Base-by-base conservation (phyloP, 805 yeast species). In the Danielia oregonensis region DNA sequence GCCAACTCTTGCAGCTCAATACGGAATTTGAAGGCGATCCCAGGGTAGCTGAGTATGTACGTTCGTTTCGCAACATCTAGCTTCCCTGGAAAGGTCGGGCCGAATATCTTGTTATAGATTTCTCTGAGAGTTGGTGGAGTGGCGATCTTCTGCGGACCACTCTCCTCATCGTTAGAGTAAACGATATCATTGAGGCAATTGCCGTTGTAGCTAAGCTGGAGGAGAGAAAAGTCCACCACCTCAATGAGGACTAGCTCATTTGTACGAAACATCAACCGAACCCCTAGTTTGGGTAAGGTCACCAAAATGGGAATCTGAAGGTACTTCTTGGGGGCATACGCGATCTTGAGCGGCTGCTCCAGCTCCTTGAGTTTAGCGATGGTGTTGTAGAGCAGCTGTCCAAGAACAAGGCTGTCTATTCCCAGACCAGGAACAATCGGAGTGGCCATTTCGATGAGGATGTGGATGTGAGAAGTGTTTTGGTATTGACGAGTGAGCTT, bases 41-140 rank as follows among this genome's bases (percentile, higher is more conserved):
- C 85, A 2, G 78, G 76, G 44, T 78, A 78, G 15, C 76, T 68
- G 17, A 78, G 55, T 8, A 65, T 53, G 44, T 77, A 78, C 14
- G 51, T 42, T 10, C 52, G 48, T 13, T 45, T 29, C 3, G 39
- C 42, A 1, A 36, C 35, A 29, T 59, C 52, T 7, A 63, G 44
- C 17, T 46, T 52, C 0, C 83, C 84, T 2, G 81, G 79, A 39
- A 72, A 76, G 0, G 84, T 78, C 2, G 83, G 83, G 0, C 85
- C 85, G 49, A 78, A 74, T 2, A 70, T 60, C 48, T 68, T 72
- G 46, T 77, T 76, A 52, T 78, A 78, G 3, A 78, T 61, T 12
- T 61, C 54, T 29, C 68, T 70, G 42, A 76, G 59, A 1, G 59
- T 49, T 5, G 52, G 55, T 5, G 48, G 46, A 39, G 41, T 42